A percentile compares a stretch with the other conserved stretches of the same genome.
Evolutionary conservation across 2,329 filamentous ascomycete genomes (phyloP).

Genomic region (Albophoma yamanashiensis): DNA sequence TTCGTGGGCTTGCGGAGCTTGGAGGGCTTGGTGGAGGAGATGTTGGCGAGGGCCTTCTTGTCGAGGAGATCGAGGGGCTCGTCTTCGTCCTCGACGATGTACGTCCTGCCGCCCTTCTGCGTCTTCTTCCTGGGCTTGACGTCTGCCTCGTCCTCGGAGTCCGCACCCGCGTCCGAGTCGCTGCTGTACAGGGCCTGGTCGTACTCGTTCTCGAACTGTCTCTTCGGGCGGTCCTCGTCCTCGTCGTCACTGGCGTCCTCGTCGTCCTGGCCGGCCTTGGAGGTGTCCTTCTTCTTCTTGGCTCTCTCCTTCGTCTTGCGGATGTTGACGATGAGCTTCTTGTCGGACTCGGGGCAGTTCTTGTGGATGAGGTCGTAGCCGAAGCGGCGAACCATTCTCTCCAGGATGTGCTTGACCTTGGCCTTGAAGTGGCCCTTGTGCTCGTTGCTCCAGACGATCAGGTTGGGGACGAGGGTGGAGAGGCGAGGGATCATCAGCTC

Average conservation of each 20-base stretch:
- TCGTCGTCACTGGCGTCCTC: conserved; percentile 44
- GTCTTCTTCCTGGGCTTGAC: conserved; percentile 31
- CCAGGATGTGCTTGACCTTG: conserved; percentile 96
- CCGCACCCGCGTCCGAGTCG: conserved; percentile 43
- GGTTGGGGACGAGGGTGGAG: conserved; percentile 68
- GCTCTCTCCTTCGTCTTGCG: conserved; percentile 86
- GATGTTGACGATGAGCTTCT: conserved; percentile 87
- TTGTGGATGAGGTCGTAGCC: conserved; percentile 72
- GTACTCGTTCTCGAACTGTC: conserved; percentile 82
- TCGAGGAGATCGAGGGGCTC: conserved; percentile 92
- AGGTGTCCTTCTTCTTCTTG: conserved; percentile 77
- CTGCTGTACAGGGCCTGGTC: conserved; percentile 92
- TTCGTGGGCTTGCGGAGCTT: conserved; percentile 46
- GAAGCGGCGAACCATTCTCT: conserved; percentile 87
- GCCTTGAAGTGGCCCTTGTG: conserved; percentile 95
- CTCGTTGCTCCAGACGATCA: conserved; percentile 94
- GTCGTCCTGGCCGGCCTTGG: conserved; percentile 43
- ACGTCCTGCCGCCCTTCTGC: conserved; percentile 58
- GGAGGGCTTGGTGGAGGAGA: conserved; percentile 78
- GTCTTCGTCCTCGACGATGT: conserved; percentile 89
- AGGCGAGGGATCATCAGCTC: conserved; percentile 72
- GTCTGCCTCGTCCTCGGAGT: conserved; percentile 47
- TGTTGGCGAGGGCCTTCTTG: conserved; percentile 79
- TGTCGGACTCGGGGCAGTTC: conserved; percentile 74
- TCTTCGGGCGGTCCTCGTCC: conserved; percentile 31